phyloP scores from a whole-genome alignment of 1,284 basidiomycete genomes.

The Hemileia vastatrix region DNA sequence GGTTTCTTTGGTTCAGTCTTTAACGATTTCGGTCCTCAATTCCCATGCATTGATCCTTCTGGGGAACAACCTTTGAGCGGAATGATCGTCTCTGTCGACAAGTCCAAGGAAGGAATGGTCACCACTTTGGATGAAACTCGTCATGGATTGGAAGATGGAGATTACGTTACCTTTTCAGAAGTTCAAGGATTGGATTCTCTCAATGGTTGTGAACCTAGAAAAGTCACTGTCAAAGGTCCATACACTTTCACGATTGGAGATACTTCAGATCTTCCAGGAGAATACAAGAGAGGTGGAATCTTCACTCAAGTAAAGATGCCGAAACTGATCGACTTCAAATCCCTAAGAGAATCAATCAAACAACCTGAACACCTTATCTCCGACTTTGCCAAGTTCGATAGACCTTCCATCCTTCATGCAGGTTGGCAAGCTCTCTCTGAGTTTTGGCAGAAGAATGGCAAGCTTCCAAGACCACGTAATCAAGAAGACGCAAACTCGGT shows the following conservation, averaged over 20 bases:
- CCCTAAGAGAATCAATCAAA: conserved; percentile 72
- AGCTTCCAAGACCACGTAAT: conserved; percentile 74
- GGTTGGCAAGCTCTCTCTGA: conserved; percentile 89
- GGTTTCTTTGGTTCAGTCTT: conserved; percentile 96
- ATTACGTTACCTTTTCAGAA: conserved; percentile 93
- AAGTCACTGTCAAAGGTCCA: conserved; percentile 84
- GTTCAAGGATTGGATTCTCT: conserved; percentile 88
- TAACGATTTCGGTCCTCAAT: conserved; percentile 91
- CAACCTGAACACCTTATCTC: conserved; percentile 83
- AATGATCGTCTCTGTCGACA: conserved; percentile 85
- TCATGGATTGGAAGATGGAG: conserved; percentile 94
- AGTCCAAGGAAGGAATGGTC: conserved; percentile 80
- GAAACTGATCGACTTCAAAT: conserved; percentile 88
- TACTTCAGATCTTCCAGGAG: conserved; percentile 64
- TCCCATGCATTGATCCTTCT: conserved; percentile 86
- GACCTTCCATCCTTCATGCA: conserved; percentile 76
- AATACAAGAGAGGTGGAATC: conserved; percentile 80
- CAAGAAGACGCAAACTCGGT: conserved; percentile 65
- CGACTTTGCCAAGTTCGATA: conserved; percentile 95
- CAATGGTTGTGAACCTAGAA: conserved; percentile 85
- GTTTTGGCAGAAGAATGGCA: conserved; percentile 62
- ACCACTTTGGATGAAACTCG: conserved; percentile 95
- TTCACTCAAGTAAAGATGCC: conserved; percentile 99
- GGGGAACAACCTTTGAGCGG: conserved; percentile 86
- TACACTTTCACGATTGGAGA: conserved; percentile 92